Conservation (phyloP, 2,329 filamentous ascomycete species). For the Cercospora sesami region DNA sequence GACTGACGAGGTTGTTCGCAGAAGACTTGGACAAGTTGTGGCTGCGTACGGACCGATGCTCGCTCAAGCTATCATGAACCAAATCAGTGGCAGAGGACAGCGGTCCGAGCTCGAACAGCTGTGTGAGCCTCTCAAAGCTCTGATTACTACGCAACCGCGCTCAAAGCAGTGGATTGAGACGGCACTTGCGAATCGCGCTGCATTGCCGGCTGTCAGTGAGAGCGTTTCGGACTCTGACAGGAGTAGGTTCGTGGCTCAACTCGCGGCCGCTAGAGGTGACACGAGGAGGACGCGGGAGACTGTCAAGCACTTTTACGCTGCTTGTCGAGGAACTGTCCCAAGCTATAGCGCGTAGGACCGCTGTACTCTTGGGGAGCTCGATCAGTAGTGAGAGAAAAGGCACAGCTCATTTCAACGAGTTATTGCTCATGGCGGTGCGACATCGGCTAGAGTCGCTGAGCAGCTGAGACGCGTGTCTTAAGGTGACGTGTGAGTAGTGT, state of each 20-base stretch:
- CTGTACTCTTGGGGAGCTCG: not conserved
- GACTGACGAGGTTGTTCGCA: slow-evolving; percentile 24
- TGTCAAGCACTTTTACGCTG: slow-evolving; percentile 72
- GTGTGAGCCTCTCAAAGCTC: slow-evolving; percentile 68
- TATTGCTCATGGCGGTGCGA: not conserved
- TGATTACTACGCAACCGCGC: slow-evolving; percentile 42
- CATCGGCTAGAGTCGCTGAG: not conserved
- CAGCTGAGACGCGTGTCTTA: not conserved
- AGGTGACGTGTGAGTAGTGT: not conserved
- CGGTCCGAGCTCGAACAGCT: slow-evolving; percentile 72
- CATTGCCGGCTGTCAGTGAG: slow-evolving; percentile 52
- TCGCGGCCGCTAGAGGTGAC: slow-evolving; percentile 65
- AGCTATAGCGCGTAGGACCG: slow-evolving; percentile 19
- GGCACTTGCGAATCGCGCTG: slow-evolving; percentile 56
- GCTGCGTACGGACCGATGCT: slow-evolving; percentile 62
- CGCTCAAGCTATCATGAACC: slow-evolving; percentile 60
- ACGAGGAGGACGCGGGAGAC: slow-evolving; percentile 62
- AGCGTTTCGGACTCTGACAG: slow-evolving; percentile 63
- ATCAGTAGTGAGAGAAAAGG: not conserved
- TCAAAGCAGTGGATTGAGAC: slow-evolving; percentile 51
- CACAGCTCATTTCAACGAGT: not conserved
- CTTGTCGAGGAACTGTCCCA: slow-evolving; percentile 54
- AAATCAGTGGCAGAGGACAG: slow-evolving; percentile 67
- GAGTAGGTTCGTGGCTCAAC: slow-evolving; percentile 63
- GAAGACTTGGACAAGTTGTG: slow-evolving; percentile 46